phyloP scores from a whole-genome alignment of 2,329 filamentous ascomycete genomes.

The Cercospora sp. region DNA sequence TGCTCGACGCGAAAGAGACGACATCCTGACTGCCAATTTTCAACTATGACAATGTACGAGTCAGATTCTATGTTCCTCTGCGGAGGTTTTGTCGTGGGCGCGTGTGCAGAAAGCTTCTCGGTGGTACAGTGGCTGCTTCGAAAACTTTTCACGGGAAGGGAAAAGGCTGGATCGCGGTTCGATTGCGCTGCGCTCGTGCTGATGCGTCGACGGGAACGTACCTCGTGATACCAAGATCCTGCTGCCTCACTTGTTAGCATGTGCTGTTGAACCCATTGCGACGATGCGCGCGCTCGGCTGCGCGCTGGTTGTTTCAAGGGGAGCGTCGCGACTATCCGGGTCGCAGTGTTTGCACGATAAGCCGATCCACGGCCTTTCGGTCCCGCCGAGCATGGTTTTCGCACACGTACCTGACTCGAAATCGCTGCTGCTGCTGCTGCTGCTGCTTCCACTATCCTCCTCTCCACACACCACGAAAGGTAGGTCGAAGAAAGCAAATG shows the following conservation, averaged over 20 bases:
- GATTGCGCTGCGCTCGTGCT: slow-evolving; percentile 5
- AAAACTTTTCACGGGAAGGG: slow-evolving; percentile 18
- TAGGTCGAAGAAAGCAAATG: slow-evolving; percentile 14
- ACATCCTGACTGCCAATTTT: slow-evolving; percentile 44
- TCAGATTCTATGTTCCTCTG: slow-evolving; percentile 19
- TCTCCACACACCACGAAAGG: slow-evolving; percentile 17
- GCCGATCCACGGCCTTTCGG: slow-evolving; percentile 4
- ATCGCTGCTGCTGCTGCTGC: slow-evolving; percentile 8
- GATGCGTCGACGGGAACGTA: slow-evolving; percentile 19
- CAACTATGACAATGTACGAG: slow-evolving; percentile 19
- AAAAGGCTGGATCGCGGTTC: slow-evolving; percentile 6
- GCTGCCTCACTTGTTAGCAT: slow-evolving; percentile 21
- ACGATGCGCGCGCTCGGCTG: background rate
- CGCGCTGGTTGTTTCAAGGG: background rate
- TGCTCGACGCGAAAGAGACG: slow-evolving; percentile 55
- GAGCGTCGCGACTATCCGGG: slow-evolving; percentile 3
- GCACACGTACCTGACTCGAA: background rate
- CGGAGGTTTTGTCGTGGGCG: slow-evolving; percentile 3
- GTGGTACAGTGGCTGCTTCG: slow-evolving; percentile 19
- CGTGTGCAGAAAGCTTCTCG: background rate
- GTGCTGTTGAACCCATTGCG: background rate
- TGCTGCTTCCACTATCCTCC: slow-evolving; percentile 14
- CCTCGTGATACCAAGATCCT: slow-evolving; percentile 28
- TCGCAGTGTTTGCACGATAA: background rate
- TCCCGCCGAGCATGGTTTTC: background rate